These are phyloP conservation scores for Oenanthe javanica DNA, from an alignment of 140 eudicot genomes.

Conservation along the genomic window DNA sequence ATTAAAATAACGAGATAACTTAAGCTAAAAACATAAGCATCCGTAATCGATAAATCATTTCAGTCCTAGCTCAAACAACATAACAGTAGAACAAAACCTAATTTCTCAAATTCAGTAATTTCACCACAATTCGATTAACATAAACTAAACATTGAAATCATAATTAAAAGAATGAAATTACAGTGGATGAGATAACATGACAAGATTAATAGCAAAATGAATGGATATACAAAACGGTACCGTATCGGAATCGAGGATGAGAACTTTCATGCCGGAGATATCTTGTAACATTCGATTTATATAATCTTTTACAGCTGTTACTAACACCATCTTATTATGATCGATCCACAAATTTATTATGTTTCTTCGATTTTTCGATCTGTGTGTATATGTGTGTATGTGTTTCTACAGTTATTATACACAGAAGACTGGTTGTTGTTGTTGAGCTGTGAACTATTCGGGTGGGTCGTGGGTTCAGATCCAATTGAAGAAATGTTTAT, in stretches of 20 bases:
- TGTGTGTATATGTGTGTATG: not conserved
- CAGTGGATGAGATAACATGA: not conserved
- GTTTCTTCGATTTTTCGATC: not conserved
- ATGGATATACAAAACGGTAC: constrained; percentile 19
- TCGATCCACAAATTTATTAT: not conserved
- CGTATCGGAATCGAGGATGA: constrained; percentile 93
- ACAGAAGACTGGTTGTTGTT: not conserved
- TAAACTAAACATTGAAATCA: not conserved
- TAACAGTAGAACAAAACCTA: not conserved
- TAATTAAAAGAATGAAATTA: not conserved
- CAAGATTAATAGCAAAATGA: not conserved
- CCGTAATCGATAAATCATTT: not conserved
- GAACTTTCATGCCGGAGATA: constrained; percentile 96
- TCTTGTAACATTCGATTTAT: constrained; percentile 84
- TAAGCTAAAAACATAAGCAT: not conserved
- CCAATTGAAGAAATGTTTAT: not conserved
- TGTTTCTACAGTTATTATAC: not conserved
- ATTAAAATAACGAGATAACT: not conserved
- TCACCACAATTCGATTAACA: not conserved
- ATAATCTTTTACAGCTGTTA: constrained; percentile 64
- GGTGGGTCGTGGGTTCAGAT: not conserved
- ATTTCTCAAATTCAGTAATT: not conserved
- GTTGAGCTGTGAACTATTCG: not conserved
- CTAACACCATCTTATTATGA: constrained; percentile 39
- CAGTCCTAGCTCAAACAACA: not conserved